These are phyloP conservation scores for Metrosideros polymorpha DNA, from an alignment of 441 rosid species.

Conservation along the genomic window DNA sequence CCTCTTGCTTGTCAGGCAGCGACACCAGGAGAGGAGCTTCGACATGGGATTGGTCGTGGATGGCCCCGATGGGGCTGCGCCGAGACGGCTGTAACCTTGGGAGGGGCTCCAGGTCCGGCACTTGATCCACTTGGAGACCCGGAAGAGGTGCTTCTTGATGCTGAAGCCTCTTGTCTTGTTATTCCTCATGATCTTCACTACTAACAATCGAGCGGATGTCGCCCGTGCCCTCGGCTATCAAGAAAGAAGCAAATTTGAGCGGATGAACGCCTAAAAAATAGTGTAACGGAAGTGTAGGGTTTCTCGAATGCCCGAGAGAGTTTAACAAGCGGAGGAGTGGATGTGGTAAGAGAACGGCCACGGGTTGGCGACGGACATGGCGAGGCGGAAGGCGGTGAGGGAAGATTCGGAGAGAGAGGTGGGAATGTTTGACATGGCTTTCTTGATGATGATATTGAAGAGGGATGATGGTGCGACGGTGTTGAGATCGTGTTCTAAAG, in stretches of 20 bases:
- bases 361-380: not conserved
- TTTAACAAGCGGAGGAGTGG: not conserved
- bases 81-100: conserved; percentile 16
- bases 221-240: not conserved
- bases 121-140: conserved; percentile 45
- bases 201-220: not conserved
- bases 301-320: not conserved
- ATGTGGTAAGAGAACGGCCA: not conserved
- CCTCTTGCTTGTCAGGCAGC: conserved; percentile 37
- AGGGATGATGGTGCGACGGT: not conserved
- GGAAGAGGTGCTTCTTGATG: conserved; percentile 38
- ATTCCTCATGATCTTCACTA: not conserved
- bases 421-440: not conserved
- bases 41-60: conserved; percentile 16
- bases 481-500: not conserved
- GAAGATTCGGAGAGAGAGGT: not conserved
- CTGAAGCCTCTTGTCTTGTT: conserved; percentile 52
- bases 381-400: not conserved
- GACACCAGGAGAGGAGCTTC: conserved; percentile 59
- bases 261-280: not conserved
- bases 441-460: not conserved
- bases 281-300: not conserved
- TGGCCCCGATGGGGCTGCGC: not conserved
- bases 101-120: conserved; percentile 15
- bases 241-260: not conserved